These are phyloP conservation scores for Lecanicillium sp. DNA, from an alignment of 2,329 filamentous ascomycete genomes.

Conservation along the genomic window DNA sequence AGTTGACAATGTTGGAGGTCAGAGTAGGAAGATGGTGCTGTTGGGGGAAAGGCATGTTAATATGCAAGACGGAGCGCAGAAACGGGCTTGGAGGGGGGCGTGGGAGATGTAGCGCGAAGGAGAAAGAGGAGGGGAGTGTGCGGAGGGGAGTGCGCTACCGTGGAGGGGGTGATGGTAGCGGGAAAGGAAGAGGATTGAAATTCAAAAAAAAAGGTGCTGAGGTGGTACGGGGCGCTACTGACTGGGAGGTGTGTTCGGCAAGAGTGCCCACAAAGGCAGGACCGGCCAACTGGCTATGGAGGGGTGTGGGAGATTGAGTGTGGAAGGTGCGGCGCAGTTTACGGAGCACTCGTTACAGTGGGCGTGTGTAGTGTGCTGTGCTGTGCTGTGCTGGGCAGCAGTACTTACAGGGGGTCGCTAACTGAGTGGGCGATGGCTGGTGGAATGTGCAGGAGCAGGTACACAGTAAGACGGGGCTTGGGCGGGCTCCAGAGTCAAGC, in stretches of 20 bases:
- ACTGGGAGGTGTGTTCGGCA: too few relatives aligned
- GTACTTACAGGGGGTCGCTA: constrained; percentile 11
- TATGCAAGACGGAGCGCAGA: constrained; percentile 3
- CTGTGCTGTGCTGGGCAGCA: too few relatives aligned
- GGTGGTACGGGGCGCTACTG: too few relatives aligned
- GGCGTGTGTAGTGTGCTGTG: not conserved
- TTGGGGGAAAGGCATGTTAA: constrained; percentile 8
- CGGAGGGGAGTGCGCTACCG: constrained; percentile 8
- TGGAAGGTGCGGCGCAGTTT: too few relatives aligned
- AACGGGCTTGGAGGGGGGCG: not conserved
- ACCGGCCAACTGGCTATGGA: too few relatives aligned
- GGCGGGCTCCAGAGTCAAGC: constrained; percentile 27
- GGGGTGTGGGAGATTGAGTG: too few relatives aligned
- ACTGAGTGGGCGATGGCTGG: constrained; percentile 9
- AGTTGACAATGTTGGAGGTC: not conserved
- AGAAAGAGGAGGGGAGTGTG: too few relatives aligned
- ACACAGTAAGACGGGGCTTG: constrained; percentile 26
- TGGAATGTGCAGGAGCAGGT: constrained; percentile 8
- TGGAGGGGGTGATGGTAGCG: constrained; percentile 20
- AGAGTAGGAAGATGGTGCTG: not conserved
- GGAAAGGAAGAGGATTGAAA: constrained; percentile 7
- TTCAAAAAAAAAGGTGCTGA: too few relatives aligned
- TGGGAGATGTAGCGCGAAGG: too few relatives aligned
- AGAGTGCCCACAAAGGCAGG: too few relatives aligned
- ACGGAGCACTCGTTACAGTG: too few relatives aligned